Evolutionary conservation across 129 eudicot genomes (phyloP).

Genomic region (Cynara cardunculus): DNA sequence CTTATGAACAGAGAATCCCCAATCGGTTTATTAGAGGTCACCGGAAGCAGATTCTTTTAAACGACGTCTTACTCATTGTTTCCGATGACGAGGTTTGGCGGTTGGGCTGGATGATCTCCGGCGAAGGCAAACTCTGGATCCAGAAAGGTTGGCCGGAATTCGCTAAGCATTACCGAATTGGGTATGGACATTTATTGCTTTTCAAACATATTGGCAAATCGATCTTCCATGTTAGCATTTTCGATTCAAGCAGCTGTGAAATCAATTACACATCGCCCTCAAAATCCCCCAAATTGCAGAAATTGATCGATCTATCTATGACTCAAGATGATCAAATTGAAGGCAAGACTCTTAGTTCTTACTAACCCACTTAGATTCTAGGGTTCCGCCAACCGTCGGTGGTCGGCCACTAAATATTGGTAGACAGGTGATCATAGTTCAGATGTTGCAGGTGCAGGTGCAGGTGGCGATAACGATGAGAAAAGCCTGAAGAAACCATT

Average conservation of each 20-base stretch:
- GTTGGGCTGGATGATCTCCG: constrained; percentile 15
- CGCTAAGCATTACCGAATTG: not conserved
- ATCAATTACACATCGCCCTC: not conserved
- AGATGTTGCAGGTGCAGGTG: too few relatives aligned
- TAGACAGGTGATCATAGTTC: too few relatives aligned
- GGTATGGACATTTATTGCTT: not conserved
- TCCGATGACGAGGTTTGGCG: constrained; percentile 16
- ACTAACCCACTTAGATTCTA: not conserved
- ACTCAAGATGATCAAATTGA: not conserved
- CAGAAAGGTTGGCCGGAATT: constrained; percentile 29
- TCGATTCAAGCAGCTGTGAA: not conserved
- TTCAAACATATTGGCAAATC: not conserved
- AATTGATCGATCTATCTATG: not conserved
- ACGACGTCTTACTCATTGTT: constrained; percentile 4
- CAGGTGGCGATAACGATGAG: too few relatives aligned
- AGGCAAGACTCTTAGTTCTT: not conserved
- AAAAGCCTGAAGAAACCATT: too few relatives aligned
- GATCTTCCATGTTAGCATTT: constrained; percentile 7
- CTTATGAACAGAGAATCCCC: constrained; percentile 11
- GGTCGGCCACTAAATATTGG: too few relatives aligned
- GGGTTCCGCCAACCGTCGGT: too few relatives aligned
- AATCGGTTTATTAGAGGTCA: not conserved
- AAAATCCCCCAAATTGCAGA: not conserved
- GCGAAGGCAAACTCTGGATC: constrained; percentile 1
- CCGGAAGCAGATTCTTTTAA: constrained; percentile 7